Conservation (phyloP, 345 rosid genomes). For the Eucalyptus albens region DNA sequence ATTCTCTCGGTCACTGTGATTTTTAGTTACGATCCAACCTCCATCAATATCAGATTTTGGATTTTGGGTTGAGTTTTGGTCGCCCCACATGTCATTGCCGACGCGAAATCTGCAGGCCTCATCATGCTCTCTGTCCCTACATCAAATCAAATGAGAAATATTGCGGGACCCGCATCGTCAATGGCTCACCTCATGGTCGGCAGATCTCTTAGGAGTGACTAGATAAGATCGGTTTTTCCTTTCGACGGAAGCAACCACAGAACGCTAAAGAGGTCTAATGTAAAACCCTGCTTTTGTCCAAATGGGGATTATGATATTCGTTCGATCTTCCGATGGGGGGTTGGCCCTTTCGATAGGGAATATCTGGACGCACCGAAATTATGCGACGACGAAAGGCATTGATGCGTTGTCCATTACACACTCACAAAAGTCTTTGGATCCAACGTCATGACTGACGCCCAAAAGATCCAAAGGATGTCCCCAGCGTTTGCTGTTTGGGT, state of each 20-base stretch:
- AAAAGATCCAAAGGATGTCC: background rate
- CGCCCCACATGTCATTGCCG: background rate
- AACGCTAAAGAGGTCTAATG: background rate
- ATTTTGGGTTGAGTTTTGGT: background rate
- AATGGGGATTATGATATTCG: background rate
- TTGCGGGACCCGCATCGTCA: background rate
- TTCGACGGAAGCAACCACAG: background rate
- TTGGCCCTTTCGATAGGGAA: background rate
- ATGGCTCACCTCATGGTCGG: background rate
- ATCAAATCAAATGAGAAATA: background rate
- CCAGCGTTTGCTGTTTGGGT: background rate
- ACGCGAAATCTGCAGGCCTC: background rate
- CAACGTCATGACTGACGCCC: background rate
- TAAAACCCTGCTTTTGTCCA: background rate
- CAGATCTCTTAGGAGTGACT: background rate
- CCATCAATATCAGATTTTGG: background rate
- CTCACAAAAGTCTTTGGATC: background rate
- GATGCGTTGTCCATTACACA: accelerated
- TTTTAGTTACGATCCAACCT: background rate
- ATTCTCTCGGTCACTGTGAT: background rate
- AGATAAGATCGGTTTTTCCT: background rate
- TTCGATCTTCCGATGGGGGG: background rate
- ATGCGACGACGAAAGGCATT: background rate
- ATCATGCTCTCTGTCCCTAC: background rate
- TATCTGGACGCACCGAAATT: background rate